Conservation (phyloP, 805 yeast genomes). For the Yarrowia porcina region DNA sequence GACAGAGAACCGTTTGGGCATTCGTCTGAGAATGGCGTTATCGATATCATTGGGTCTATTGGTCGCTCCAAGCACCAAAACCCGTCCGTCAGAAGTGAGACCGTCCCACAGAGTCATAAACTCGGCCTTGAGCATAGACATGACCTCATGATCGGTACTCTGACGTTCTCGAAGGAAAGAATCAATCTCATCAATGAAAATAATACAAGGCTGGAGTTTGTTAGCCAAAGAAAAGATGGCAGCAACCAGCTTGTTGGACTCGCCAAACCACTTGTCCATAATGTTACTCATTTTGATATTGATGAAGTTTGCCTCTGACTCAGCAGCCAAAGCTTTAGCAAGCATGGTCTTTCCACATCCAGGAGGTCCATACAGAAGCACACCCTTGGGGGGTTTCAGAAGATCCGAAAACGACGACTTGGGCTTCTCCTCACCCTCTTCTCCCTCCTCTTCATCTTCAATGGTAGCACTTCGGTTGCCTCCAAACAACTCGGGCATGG, state of each 20-base stretch:
- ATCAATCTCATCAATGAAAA: constrained; percentile 94
- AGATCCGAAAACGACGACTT: constrained; percentile 39
- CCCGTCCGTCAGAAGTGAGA: constrained; percentile 67
- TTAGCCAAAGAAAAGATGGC: constrained; percentile 87
- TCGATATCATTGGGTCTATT: constrained; percentile 91
- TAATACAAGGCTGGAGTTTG: constrained; percentile 89
- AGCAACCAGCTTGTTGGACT: constrained; percentile 87
- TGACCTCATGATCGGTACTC: constrained; percentile 87
- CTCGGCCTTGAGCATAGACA: constrained; percentile 90
- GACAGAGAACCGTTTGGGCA: constrained; percentile 86
- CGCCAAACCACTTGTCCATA: constrained; percentile 98
- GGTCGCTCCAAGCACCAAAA: constrained; percentile 91
- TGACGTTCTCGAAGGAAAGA: constrained; percentile 85
- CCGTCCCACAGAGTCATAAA: constrained; percentile 99
- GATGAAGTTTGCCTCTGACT: constrained; percentile 86
- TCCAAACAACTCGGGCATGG: constrained; percentile 37
- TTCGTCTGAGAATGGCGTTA: constrained; percentile 83
- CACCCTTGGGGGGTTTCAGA: constrained; percentile 92
- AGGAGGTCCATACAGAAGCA: constrained; percentile 88
- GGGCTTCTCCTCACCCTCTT: not conserved
- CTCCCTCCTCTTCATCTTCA: not conserved
- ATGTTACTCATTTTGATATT: constrained; percentile 89
- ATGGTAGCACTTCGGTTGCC: not conserved
- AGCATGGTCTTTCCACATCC: constrained; percentile 98
- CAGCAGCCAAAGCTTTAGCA: constrained; percentile 91